These are phyloP conservation scores for Cytospora schulzeri DNA, from an alignment of 2,329 filamentous ascomycete species.

Conservation along the genomic window DNA sequence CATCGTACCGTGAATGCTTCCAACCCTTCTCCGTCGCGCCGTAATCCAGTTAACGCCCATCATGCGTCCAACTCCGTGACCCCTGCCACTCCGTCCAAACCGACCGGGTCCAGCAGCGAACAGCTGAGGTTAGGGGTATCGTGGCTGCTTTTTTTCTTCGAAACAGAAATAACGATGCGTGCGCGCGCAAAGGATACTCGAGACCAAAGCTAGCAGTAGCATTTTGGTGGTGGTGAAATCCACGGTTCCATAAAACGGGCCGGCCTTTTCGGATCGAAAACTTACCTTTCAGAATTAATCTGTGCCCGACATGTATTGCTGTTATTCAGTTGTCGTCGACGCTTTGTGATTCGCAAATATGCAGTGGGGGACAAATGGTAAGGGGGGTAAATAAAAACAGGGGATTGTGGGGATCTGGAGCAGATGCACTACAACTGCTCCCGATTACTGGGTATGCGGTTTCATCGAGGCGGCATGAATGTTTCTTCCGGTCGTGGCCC, in stretches of 20 bases:
- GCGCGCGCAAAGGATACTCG: background rate
- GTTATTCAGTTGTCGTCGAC: constrained; percentile 17
- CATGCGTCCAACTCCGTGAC: background rate
- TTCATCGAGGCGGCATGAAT: constrained; percentile 4
- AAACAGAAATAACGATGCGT: constrained; percentile 14
- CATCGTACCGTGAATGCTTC: background rate
- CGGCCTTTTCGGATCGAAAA: background rate
- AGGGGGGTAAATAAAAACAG: background rate
- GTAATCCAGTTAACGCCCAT: background rate
- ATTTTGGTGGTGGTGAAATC: background rate
- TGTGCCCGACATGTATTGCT: background rate
- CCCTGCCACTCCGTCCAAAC: constrained; percentile 1
- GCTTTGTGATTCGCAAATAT: constrained; percentile 7
- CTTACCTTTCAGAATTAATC: constrained; percentile 22
- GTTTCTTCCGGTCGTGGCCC: constrained; percentile 45
- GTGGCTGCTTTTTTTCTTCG: background rate
- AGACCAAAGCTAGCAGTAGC: constrained; percentile 6
- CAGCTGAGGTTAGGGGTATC: constrained; percentile 13
- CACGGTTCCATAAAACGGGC: background rate
- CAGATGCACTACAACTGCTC: constrained; percentile 29
- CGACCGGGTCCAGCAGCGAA: constrained; percentile 5
- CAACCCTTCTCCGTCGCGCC: background rate
- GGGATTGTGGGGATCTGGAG: constrained; percentile 7
- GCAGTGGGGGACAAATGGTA: constrained; percentile 1
- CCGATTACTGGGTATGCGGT: background rate